Evolutionary conservation across 140 eudicot species (phyloP).

Genomic region (Bidens hawaiensis): DNA sequence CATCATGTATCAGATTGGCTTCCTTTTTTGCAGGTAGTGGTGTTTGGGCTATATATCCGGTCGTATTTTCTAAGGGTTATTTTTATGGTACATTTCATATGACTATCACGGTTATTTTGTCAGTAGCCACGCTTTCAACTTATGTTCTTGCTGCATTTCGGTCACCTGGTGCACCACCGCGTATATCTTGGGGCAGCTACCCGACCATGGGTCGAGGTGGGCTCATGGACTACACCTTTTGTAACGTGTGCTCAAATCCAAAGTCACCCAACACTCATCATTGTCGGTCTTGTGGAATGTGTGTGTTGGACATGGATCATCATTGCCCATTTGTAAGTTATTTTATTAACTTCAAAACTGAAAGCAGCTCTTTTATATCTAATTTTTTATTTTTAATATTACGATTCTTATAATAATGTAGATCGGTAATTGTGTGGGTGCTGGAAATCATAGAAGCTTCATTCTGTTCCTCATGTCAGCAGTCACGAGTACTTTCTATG

Average conservation of each 20-base stretch:
- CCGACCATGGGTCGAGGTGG: conserved; percentile 79
- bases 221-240: conserved; percentile 64
- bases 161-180: conserved; percentile 78
- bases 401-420: conserved; percentile 26
- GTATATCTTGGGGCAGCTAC: conserved; percentile 83
- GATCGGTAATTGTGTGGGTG: conserved; percentile 98
- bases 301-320: conserved; percentile 96
- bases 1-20: conserved; percentile 4
- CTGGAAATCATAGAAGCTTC: conserved; percentile 77
- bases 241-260: conserved; percentile 83
- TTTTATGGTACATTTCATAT: conserved; percentile 46
- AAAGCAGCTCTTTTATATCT: background rate
- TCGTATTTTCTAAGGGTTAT: conserved; percentile 54
- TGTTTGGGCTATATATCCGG: conserved; percentile 81
- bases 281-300: conserved; percentile 89
- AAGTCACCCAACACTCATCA: conserved; percentile 84
- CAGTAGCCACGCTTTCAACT: conserved; percentile 57
- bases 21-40: conserved; percentile 63
- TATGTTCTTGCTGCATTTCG: conserved; percentile 66
- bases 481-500: conserved; percentile 59
- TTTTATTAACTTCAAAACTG: background rate
- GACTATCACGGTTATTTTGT: conserved; percentile 37
- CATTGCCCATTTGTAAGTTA: conserved; percentile 97
- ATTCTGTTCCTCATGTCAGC: conserved; percentile 80
- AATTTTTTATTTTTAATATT: background rate